Conservation (phyloP, 2,329 filamentous ascomycete genomes). For the Cordyceps fumosorosea region DNA sequence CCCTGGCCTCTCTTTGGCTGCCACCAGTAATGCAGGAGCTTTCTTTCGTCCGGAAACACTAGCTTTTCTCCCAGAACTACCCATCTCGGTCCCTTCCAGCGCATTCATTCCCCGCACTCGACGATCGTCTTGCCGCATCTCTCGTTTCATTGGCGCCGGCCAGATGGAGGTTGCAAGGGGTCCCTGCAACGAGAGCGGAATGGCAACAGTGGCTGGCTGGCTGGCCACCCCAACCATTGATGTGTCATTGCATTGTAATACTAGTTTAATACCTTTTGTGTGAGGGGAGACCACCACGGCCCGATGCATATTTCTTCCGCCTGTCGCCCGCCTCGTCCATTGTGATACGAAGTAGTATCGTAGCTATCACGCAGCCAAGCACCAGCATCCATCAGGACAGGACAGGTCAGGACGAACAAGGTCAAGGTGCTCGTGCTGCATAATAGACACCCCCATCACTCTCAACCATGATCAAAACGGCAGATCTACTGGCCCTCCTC, state of each 20-base stretch:
- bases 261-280: not conserved
- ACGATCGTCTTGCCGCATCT: not conserved
- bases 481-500: not conserved
- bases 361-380: too few relatives aligned
- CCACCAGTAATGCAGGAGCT: not conserved
- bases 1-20: too few relatives aligned
- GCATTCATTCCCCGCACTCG: not conserved
- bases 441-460: not conserved
- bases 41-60: not conserved
- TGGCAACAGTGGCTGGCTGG: not conserved
- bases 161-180: not conserved
- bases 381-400: not conserved
- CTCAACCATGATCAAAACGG: not conserved
- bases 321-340: not conserved
- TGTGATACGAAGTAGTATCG: not conserved
- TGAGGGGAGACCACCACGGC: not conserved
- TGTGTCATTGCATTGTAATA: conserved; percentile 3
- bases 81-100: not conserved
- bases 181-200: not conserved
- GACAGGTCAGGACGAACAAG: not conserved
- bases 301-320: not conserved
- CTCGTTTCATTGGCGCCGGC: not conserved
- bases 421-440: not conserved
- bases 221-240: not conserved
- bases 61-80: not conserved